These are phyloP conservation scores for Apocynum venetum DNA, from an alignment of 257 asterid species.

Conservation along the genomic window DNA sequence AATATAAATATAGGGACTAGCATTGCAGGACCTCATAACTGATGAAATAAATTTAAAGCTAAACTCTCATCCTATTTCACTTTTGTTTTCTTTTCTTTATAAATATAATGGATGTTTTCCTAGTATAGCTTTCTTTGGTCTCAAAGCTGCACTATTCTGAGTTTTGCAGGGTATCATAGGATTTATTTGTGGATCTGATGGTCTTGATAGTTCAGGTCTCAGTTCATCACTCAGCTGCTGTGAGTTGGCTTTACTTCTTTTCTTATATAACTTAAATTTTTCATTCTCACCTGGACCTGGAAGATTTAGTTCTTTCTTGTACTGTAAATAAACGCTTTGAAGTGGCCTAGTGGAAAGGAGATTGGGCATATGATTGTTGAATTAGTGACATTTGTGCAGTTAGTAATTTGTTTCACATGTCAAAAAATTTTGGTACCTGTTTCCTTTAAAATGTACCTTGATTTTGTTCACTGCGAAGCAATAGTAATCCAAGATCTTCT, in stretches of 20 bases:
- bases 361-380: neutral
- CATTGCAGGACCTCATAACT: too few relatives aligned
- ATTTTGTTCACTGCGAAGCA: neutral
- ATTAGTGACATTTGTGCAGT: neutral
- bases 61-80: too few relatives aligned
- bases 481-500: neutral
- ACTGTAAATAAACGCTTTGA: neutral
- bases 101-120: neutral
- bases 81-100: slow-evolving; percentile 23
- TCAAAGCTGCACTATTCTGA: slow-evolving; percentile 6
- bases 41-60: too few relatives aligned
- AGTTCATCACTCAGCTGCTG: slow-evolving; percentile 99
- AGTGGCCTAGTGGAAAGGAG: neutral
- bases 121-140: neutral
- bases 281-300: neutral
- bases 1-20: too few relatives aligned
- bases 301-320: neutral
- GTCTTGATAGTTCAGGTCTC: slow-evolving; percentile 96
- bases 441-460: neutral
- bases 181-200: slow-evolving; percentile 71
- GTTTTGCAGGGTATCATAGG: slow-evolving; percentile 78
- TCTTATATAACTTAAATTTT: neutral
- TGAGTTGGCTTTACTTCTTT: slow-evolving; percentile 39
- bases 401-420: neutral
- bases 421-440: neutral